These are phyloP conservation scores for Cryphonectria parasitica DNA, from an alignment of 2,329 filamentous ascomycete genomes.

Conservation along the genomic window DNA sequence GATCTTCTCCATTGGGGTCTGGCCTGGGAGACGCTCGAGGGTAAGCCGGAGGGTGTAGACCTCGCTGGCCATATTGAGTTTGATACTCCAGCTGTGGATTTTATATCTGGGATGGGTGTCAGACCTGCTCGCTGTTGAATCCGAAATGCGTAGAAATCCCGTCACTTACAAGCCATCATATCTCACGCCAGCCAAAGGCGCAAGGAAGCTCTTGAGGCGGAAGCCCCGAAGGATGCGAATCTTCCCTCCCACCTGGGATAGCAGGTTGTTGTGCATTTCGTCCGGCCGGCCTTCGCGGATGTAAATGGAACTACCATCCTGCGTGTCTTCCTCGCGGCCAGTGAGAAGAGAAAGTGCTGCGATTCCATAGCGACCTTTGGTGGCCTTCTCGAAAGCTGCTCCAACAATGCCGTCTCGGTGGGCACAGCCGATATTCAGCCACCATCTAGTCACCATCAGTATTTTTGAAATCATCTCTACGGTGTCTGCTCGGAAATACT, in stretches of 20 bases:
- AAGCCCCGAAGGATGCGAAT: conserved; percentile 59
- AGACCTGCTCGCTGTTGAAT: background rate
- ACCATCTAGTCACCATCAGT: conserved; percentile 52
- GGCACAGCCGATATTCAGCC: conserved; percentile 60
- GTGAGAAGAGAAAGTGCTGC: conserved; percentile 55
- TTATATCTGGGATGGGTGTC: conserved; percentile 46
- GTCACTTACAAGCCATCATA: conserved; percentile 61
- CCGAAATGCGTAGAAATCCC: background rate
- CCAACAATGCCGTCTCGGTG: conserved; percentile 59
- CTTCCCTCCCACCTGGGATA: conserved; percentile 52
- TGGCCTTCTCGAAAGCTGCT: conserved; percentile 48
- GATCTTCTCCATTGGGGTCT: conserved; percentile 48
- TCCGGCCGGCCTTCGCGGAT: conserved; percentile 46
- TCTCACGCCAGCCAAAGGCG: conserved; percentile 56
- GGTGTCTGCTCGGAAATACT: background rate
- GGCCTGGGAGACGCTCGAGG: conserved; percentile 49
- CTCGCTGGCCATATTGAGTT: conserved; percentile 44
- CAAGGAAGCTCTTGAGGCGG: conserved; percentile 53
- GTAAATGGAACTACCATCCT: conserved; percentile 46
- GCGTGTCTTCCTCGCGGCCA: conserved; percentile 52
- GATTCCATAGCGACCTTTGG: conserved; percentile 50
- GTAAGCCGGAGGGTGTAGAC: conserved; percentile 50
- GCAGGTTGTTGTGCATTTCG: conserved; percentile 53
- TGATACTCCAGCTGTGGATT: conserved; percentile 52
- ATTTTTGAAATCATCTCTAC: background rate